phyloP scores from a whole-genome alignment of 345 rosid species.

The Euphorbia tirucalli region DNA sequence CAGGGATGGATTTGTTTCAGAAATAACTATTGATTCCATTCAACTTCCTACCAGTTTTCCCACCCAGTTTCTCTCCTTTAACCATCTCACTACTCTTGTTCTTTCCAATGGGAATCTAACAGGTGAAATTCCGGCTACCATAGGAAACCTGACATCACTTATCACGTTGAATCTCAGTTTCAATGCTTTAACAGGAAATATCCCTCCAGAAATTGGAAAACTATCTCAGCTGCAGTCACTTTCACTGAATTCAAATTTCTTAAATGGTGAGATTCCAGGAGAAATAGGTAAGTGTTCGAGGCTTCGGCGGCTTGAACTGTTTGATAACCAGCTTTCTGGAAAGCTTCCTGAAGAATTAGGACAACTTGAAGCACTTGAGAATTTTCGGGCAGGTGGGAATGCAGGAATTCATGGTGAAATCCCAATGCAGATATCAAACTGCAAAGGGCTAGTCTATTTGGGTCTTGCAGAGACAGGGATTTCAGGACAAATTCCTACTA shows the following conservation, averaged over 20 bases:
- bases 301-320: conserved; percentile 51
- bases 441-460: conserved; percentile 39
- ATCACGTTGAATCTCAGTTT: conserved; percentile 57
- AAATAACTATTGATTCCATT: conserved; percentile 39
- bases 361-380: conserved; percentile 36
- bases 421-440: conserved; percentile 56
- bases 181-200: conserved; percentile 48
- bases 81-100: conserved; percentile 43
- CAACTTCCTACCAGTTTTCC: conserved; percentile 50
- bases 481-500: conserved; percentile 52
- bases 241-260: conserved; percentile 46
- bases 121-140: conserved; percentile 47
- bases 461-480: conserved; percentile 72
- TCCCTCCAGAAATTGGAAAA: conserved; percentile 53
- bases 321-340: conserved; percentile 60
- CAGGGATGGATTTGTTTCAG: conserved; percentile 38
- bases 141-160: conserved; percentile 51
- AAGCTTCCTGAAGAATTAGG: conserved; percentile 55
- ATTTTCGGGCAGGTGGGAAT: conserved; percentile 65
- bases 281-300: conserved; percentile 50
- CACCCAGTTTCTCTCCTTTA: conserved; percentile 40
- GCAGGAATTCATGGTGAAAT: conserved; percentile 52
- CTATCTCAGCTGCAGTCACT: conserved; percentile 36
- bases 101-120: conserved; percentile 53
- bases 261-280: conserved; percentile 44